Evolutionary conservation across 352 stramenopile genomes (phyloP).

Genomic region (Phytophthora aleatoria): DNA sequence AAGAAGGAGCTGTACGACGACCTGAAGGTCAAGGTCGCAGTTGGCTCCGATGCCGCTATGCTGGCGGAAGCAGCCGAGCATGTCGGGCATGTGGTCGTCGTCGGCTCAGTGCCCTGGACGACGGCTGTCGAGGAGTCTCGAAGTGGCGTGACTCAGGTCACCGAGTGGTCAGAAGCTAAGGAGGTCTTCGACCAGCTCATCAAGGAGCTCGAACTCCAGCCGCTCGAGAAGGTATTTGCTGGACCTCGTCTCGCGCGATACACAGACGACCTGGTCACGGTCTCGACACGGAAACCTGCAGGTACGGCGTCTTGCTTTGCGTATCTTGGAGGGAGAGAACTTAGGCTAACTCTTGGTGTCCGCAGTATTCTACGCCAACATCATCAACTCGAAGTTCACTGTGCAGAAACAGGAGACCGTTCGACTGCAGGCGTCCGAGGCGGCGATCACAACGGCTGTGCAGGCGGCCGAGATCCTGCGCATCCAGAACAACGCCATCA

Average conservation of each 20-base stretch:
- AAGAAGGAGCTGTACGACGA: constrained; percentile 72
- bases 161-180: constrained; percentile 44
- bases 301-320: constrained; percentile 34
- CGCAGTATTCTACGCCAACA: constrained; percentile 79
- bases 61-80: constrained; percentile 34
- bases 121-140: constrained; percentile 6
- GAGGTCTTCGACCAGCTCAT: constrained; percentile 47
- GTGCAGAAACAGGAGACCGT: constrained; percentile 70
- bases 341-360: constrained; percentile 13
- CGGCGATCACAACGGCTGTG: constrained; percentile 74
- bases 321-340: neutral
- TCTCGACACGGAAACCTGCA: constrained; percentile 72
- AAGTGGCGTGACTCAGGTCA: constrained; percentile 22
- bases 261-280: constrained; percentile 75
- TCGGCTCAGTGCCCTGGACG: constrained; percentile 65
- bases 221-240: constrained; percentile 44
- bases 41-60: constrained; percentile 44
- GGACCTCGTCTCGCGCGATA: constrained; percentile 67
- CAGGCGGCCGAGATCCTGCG: constrained; percentile 74
- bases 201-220: constrained; percentile 51
- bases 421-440: constrained; percentile 68
- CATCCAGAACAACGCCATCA: constrained; percentile 57
- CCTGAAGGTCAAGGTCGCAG: constrained; percentile 64
- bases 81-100: constrained; percentile 41
- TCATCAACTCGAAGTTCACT: constrained; percentile 82